These are phyloP conservation scores for Trametes coccinea DNA, from an alignment of 768 basidiomycete genomes.

Conservation along the genomic window DNA sequence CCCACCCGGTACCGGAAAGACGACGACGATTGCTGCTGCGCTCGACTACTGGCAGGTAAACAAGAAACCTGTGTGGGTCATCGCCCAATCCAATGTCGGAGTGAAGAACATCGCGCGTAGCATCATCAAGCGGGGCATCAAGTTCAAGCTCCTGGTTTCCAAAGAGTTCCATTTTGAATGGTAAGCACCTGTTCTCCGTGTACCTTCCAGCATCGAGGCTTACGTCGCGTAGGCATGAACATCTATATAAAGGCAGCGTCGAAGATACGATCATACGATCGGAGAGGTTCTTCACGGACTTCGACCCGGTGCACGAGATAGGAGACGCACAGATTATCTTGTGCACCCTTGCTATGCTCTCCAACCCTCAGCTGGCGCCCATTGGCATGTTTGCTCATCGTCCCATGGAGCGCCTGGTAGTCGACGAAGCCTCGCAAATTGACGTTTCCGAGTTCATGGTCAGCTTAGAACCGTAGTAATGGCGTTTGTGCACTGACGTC, in stretches of 20 bases:
- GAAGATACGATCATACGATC: slow-evolving; percentile 39
- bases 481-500: too few relatives aligned
- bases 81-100: slow-evolving; percentile 81
- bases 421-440: slow-evolving; percentile 53
- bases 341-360: slow-evolving; percentile 51
- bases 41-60: slow-evolving; percentile 20
- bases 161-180: slow-evolving; percentile 32
- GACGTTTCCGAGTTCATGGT: slow-evolving; percentile 30
- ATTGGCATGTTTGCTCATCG: slow-evolving; percentile 26
- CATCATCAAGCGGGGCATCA: slow-evolving; percentile 50
- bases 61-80: slow-evolving; percentile 53
- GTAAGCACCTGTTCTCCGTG: slow-evolving; percentile 15
- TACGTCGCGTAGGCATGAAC: slow-evolving; percentile 45
- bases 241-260: slow-evolving; percentile 41
- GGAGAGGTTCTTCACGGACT: slow-evolving; percentile 29
- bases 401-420: slow-evolving; percentile 41
- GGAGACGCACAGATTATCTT: slow-evolving; percentile 39
- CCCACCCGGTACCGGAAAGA: slow-evolving; percentile 48
- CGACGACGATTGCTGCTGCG: slow-evolving; percentile 42
- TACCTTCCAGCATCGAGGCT: too few relatives aligned
- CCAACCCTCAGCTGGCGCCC: slow-evolving; percentile 23
- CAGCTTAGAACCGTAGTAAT: not conserved
- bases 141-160: slow-evolving; percentile 54
- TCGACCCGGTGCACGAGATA: slow-evolving; percentile 29
- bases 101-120: slow-evolving; percentile 86